Conservation (phyloP, 257 asterid genomes). For the Cynanchum wilfordii region DNA sequence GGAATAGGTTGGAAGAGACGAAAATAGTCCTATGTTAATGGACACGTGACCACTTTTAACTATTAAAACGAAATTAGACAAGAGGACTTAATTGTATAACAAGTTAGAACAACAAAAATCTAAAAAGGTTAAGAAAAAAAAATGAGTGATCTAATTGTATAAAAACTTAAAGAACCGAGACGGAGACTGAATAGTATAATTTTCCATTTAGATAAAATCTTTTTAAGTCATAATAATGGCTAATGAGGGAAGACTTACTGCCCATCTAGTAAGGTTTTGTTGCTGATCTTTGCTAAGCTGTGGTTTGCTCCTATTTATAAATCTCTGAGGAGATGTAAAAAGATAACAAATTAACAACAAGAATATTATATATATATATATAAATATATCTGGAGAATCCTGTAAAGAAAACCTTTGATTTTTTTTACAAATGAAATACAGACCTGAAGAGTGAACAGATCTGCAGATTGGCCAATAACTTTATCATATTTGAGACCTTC, state of each 20-base stretch:
- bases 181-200: no score
- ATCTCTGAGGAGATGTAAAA: conserved; percentile 52
- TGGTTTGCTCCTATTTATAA: conserved; percentile 86
- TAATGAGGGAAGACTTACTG: conserved; percentile 45
- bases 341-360: neutral
- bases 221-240: neutral
- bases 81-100: no score
- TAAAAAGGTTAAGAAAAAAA: no score
- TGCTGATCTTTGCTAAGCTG: conserved; percentile 82
- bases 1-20: no score
- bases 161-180: no score
- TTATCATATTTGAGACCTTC: conserved; percentile 91
- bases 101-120: no score
- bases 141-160: no score
- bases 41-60: no score
- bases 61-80: no score
- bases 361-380: no score
- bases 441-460: conserved; percentile 92
- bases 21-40: no score
- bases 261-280: conserved; percentile 98
- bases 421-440: neutral
- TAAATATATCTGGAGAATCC: neutral
- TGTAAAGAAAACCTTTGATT: neutral
- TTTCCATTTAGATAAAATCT: no score
- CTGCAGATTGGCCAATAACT: conserved; percentile 94